Evolutionary conservation across 371 early-diverging fungal genomes (phyloP), one percentile per base, ranked within the genome.

Genomic region (Mortierella sp.): DNA sequence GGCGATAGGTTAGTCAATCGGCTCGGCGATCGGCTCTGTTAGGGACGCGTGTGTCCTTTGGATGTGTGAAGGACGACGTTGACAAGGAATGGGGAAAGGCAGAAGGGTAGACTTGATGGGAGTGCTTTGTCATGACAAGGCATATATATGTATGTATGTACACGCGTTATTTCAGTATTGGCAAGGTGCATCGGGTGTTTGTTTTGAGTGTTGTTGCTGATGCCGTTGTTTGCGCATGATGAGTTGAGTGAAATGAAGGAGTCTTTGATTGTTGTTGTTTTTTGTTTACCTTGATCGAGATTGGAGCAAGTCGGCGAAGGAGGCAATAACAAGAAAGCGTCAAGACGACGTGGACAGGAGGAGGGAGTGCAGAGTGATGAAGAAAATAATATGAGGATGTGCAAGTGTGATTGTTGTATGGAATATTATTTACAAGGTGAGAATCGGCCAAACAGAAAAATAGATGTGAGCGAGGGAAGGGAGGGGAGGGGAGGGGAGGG

Each of bases 251-350:
- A 8, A 65, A 34, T 38, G 57, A 54, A 21, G 21, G 54, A 54
- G 54, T 19, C 24, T 31, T 31, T 57, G 10, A 13, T 57, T 57
- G n/a, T 8, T 13, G n/a, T 54, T 57, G 5, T 57, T 26, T 24
- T 57, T 26, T 65, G 31, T 16, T 65, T 65, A 65, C 65, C 65
- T 65, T 65, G 65, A 65, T 65, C 65, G 8, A n/a, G 45, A 47
- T 48, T 47, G 4, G 47, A 28, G n/a, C 47, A 21, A n/a, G n/a
- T 21, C 45, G 16, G 60, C 44, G 70, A 70, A 7, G 28, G 34
- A 50, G n/a, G 44, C 50, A n/a, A 14, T 34, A 24, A 6, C n/a
- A 28, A 38, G 31, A 34, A 28, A 10, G 65, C 60, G 60, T 31
- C 60, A 60, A 60, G 60, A 60, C 28, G 60, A 60, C 60, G 60